These are phyloP conservation scores for Barnettozyma pratensis DNA, from an alignment of 805 yeast genomes.

Conservation along the genomic window DNA sequence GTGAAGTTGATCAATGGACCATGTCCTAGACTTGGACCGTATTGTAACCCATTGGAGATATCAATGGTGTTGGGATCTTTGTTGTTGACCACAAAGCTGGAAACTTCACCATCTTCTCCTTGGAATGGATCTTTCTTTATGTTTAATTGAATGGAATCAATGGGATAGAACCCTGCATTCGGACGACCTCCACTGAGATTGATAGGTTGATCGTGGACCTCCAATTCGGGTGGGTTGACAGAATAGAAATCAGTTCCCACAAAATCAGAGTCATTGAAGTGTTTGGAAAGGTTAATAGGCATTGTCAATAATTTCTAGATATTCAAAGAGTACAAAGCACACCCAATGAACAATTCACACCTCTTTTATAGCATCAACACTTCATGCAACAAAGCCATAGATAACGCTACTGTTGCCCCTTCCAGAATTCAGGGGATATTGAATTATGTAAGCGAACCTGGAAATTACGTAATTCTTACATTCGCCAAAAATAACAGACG, in stretches of 20 bases:
- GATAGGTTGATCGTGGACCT: constrained; percentile 43
- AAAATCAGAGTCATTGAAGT: background rate
- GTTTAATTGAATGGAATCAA: constrained; percentile 43
- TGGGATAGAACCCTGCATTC: constrained; percentile 55
- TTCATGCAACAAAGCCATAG: background rate
- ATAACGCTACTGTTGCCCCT: background rate
- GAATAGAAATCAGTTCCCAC: constrained; percentile 5
- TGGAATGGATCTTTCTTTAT: constrained; percentile 29
- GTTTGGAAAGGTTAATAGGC: background rate
- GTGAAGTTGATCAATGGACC: constrained; percentile 59
- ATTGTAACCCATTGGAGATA: constrained; percentile 74
- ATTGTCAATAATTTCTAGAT: background rate
- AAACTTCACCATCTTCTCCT: background rate
- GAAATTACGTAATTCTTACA: too few species aligned
- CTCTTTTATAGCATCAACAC: too few species aligned
- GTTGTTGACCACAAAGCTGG: background rate
- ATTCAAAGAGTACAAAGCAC: background rate
- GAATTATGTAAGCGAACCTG: too few species aligned
- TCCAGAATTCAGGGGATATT: background rate
- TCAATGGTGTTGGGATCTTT: constrained; percentile 30
- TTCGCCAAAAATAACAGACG: background rate
- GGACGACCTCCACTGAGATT: constrained; percentile 60
- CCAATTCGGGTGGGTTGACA: constrained; percentile 12
- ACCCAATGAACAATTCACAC: background rate
- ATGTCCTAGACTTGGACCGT: constrained; percentile 77